phyloP scores from a whole-genome alignment of 352 stramenopile genomes.

The Poterioochromonas sp. region DNA sequence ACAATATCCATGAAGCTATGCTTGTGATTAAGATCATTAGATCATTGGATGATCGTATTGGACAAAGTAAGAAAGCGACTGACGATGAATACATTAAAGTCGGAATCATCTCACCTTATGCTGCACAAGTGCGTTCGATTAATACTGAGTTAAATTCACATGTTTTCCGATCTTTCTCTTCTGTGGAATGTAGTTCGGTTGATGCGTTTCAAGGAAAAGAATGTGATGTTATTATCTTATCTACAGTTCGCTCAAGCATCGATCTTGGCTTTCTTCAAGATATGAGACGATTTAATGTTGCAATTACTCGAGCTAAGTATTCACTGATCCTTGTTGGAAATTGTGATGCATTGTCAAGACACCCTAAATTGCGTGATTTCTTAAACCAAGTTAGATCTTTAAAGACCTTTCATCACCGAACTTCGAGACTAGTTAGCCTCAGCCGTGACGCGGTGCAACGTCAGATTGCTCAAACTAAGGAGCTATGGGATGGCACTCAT shows the following conservation, averaged over 20 bases:
- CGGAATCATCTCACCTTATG: slow-evolving; percentile 92
- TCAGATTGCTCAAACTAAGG: no score
- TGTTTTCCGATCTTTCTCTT: background rate
- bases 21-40: no score
- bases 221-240: slow-evolving; percentile 92
- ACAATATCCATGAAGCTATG: background rate
- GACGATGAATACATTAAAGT: slow-evolving; percentile 45
- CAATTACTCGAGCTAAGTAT: slow-evolving; percentile 93
- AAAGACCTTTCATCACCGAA: no score
- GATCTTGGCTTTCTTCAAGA: slow-evolving; percentile 95
- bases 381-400: no score
- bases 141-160: slow-evolving; percentile 40
- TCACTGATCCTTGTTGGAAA: slow-evolving; percentile 96
- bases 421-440: no score
- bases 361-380: no score
- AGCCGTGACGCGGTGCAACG: no score
- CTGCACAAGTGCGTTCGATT: slow-evolving; percentile 70
- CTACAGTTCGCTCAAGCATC: slow-evolving; percentile 92
- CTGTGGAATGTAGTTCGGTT: background rate
- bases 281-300: slow-evolving; percentile 93
- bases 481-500: no score
- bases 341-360: no score
- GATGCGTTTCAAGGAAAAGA: slow-evolving; percentile 70
- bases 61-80: background rate
- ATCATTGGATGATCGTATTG: background rate